These are phyloP conservation scores for Chloropicon primus DNA, from an alignment of 139 green algal genomes.

Conservation along the genomic window DNA sequence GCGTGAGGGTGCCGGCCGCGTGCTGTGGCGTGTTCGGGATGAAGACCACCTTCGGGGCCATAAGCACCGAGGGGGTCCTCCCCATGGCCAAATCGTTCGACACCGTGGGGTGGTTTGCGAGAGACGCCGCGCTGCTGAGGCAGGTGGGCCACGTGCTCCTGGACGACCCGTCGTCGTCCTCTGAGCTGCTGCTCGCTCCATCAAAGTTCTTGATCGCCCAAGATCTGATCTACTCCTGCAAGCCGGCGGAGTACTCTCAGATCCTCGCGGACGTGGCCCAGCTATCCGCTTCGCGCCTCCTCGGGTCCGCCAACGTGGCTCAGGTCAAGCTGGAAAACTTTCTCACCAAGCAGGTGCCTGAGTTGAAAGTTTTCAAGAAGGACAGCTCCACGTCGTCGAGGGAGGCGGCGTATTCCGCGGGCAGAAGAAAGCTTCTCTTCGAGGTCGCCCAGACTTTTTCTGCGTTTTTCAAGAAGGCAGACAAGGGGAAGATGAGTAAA, in stretches of 20 bases:
- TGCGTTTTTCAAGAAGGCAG: not conserved
- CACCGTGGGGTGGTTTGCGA: slow-evolving; percentile 25
- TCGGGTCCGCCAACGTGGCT: not conserved
- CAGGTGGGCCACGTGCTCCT: slow-evolving; percentile 39
- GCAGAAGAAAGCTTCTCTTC: not conserved
- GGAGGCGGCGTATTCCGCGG: not conserved
- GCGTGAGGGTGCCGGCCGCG: slow-evolving; percentile 20
- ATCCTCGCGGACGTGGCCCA: not conserved
- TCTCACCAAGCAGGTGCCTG: not conserved
- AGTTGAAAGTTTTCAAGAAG: not conserved
- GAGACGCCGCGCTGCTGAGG: slow-evolving; percentile 30
- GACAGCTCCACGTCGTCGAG: not conserved
- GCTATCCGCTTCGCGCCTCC: not conserved
- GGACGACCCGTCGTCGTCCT: not conserved
- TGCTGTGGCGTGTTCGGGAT: slow-evolving; percentile 3
- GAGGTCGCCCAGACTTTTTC: not conserved
- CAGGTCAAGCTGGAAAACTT: not conserved
- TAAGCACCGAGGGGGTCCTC: not conserved
- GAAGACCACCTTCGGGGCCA: slow-evolving; percentile 6
- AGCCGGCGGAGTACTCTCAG: not conserved
- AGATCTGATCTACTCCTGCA: not conserved
- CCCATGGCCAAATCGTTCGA: not conserved
- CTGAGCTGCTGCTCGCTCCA: not conserved
- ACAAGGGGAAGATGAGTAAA: not conserved
- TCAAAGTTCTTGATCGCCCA: not conserved